Percentiles rank a stretch among this genome's conserved stretches.
Evolutionary conservation across 352 stramenopile genomes (phyloP).

Genomic region (Pythium oligandrum): DNA sequence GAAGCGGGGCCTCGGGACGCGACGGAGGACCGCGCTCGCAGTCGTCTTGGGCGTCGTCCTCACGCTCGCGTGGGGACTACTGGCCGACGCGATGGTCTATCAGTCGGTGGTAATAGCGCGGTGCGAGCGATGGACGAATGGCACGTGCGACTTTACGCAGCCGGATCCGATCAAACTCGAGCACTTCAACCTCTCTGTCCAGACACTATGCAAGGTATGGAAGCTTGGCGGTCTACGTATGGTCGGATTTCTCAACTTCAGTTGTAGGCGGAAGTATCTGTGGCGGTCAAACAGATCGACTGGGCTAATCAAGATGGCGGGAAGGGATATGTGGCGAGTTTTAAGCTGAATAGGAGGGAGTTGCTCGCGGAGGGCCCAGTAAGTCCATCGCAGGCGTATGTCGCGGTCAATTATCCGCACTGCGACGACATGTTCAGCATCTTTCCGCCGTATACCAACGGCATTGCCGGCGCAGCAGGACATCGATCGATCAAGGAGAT

Average conservation of each 20-base stretch:
- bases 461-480: slow-evolving; percentile 50
- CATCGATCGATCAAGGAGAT: slow-evolving; percentile 60
- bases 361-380: slow-evolving; percentile 41
- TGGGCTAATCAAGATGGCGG: slow-evolving; percentile 53
- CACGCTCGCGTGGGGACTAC: not conserved
- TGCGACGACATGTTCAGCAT: slow-evolving; percentile 85
- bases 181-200: slow-evolving; percentile 36
- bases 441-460: slow-evolving; percentile 74
- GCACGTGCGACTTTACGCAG: slow-evolving; percentile 43
- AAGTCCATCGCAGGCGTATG: slow-evolving; percentile 58
- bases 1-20: no score
- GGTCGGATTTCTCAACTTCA: not conserved
- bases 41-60: not conserved
- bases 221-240: not conserved
- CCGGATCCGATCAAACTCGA: slow-evolving; percentile 44
- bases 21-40: not conserved
- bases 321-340: slow-evolving; percentile 47
- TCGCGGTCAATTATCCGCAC: slow-evolving; percentile 69
- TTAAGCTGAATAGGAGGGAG: slow-evolving; percentile 59
- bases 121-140: slow-evolving; percentile 46
- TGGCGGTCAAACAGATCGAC: slow-evolving; percentile 81
- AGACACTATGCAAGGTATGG: slow-evolving; percentile 55
- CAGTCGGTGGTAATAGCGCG: slow-evolving; percentile 59
- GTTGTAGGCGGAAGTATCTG: slow-evolving; percentile 60
- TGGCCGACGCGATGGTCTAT: slow-evolving; percentile 33